phyloP scores from a whole-genome alignment of 1,284 basidiomycete species.

The Somion occarium region DNA sequence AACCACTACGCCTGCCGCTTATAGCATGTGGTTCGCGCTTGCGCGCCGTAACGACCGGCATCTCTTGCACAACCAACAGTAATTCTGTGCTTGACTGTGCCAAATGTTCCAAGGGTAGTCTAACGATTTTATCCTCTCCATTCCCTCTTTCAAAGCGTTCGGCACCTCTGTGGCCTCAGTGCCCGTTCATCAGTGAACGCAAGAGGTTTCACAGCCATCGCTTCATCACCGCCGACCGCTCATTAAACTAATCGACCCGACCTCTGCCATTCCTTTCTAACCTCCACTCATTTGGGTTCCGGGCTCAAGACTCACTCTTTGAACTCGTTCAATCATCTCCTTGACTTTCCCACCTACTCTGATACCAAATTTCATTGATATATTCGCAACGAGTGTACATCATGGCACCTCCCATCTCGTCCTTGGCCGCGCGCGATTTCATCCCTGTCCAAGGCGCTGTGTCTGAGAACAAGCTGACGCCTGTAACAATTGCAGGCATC shows the following conservation, averaged over 20 bases:
- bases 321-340: no score
- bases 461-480: constrained; percentile 17
- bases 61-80: neutral
- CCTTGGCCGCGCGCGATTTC: constrained; percentile 12
- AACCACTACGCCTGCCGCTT: neutral
- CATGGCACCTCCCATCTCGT: constrained; percentile 3
- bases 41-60: neutral
- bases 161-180: no score
- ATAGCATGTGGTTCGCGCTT: neutral
- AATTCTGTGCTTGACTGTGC: neutral
- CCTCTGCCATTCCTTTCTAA: neutral
- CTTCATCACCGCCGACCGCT: neutral
- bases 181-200: no score
- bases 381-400: no score
- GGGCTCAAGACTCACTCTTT: neutral
- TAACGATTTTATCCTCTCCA: no score
- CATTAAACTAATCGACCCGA: neutral
- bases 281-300: neutral
- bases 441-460: constrained; percentile 2
- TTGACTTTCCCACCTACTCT: no score
- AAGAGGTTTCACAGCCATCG: neutral
- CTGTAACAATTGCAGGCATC: constrained; percentile 44
- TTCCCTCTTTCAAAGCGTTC: no score
- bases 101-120: neutral
- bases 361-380: no score